Conservation (phyloP, 352 stramenopile species). For the Saprolegnia diclina region DNA sequence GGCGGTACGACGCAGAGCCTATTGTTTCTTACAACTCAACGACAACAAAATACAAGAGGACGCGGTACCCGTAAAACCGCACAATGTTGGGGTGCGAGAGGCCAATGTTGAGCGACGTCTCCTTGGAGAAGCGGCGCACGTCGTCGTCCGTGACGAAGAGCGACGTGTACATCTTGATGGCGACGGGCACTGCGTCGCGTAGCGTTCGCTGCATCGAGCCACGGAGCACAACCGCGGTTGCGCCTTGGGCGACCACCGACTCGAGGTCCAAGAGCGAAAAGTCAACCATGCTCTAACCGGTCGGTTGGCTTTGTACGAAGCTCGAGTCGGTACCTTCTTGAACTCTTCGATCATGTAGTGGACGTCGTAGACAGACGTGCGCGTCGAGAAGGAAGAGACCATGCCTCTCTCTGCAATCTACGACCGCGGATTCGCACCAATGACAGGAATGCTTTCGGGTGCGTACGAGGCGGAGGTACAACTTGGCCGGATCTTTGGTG, state of each 20-base stretch:
- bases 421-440: constrained; percentile 16
- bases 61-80: constrained; percentile 50
- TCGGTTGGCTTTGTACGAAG: background rate
- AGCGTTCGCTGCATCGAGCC: constrained; percentile 43
- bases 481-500: constrained; percentile 20
- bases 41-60: too few relatives aligned
- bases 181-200: constrained; percentile 36
- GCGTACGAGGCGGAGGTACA: constrained; percentile 23
- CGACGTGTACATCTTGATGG: constrained; percentile 82
- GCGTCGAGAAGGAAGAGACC: constrained; percentile 84
- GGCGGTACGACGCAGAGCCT: constrained; percentile 69
- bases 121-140: constrained; percentile 69
- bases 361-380: constrained; percentile 83
- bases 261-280: constrained; percentile 68
- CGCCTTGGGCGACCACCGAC: constrained; percentile 72
- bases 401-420: constrained; percentile 74
- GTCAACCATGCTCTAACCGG: constrained; percentile 72
- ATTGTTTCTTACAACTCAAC: background rate
- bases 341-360: constrained; percentile 82
- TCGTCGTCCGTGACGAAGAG: constrained; percentile 80
- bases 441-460: background rate
- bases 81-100: constrained; percentile 82
- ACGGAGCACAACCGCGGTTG: constrained; percentile 79
- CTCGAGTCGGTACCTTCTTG: constrained; percentile 18
- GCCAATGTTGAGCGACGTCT: constrained; percentile 74